These are phyloP conservation scores for Taphrina confusa DNA, from an alignment of 1,139 yeast genomes.

Conservation along the genomic window DNA sequence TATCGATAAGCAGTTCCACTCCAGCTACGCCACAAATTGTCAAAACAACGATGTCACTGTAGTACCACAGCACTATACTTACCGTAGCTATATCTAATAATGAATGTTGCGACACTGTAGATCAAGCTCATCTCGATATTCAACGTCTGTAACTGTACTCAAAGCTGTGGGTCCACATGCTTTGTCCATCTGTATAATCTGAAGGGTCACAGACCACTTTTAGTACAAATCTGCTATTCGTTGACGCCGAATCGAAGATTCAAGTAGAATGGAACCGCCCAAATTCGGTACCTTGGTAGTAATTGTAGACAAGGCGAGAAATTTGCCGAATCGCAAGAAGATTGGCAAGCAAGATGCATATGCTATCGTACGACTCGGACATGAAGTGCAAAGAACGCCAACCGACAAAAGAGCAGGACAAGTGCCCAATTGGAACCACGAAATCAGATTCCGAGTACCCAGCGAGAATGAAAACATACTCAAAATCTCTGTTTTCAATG, in stretches of 20 bases:
- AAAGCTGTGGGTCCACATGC: too few species aligned
- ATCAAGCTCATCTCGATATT: too few species aligned
- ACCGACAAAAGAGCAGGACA: conserved; percentile 84
- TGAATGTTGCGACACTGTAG: too few species aligned
- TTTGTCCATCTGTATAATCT: too few species aligned
- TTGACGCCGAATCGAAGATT: too few species aligned
- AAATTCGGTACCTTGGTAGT: conserved; percentile 31
- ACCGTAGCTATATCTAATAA: too few species aligned
- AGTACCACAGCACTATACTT: neutral
- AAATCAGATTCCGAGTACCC: conserved; percentile 39
- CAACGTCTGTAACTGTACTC: too few species aligned
- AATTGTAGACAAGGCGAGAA: conserved; percentile 44
- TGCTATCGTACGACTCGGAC: conserved; percentile 77
- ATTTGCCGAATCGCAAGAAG: conserved; percentile 77
- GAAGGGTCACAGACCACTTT: too few species aligned
- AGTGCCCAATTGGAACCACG: conserved; percentile 68
- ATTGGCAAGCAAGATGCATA: conserved; percentile 89
- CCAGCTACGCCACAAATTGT: conserved; percentile 2
- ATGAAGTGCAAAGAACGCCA: conserved; percentile 72
- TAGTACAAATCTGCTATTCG: too few species aligned
- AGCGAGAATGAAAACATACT: conserved; percentile 54
- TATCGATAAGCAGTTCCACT: conserved; percentile 2
- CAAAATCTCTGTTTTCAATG: conserved; percentile 72
- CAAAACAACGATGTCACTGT: conserved; percentile 10
- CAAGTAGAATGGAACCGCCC: neutral